Evolutionary conservation across 768 basidiomycete species (phyloP).

Genomic region (Pleurotus pulmonarius): DNA sequence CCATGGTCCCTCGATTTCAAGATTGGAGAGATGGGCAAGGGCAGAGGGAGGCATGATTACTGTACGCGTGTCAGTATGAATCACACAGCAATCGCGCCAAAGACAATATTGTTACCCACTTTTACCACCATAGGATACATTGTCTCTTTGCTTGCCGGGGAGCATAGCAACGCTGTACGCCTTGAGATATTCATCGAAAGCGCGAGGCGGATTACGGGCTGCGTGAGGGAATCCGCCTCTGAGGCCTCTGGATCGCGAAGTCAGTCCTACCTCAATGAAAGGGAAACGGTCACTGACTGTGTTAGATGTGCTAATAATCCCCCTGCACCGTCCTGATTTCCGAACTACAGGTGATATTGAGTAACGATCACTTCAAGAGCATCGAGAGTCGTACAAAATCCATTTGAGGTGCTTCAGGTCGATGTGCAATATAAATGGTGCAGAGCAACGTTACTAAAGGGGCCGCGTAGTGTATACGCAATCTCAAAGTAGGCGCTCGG

Average conservation of each 20-base stretch:
- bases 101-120: slow-evolving; percentile 43
- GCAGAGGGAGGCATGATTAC: slow-evolving; percentile 98
- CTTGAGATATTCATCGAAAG: slow-evolving; percentile 90
- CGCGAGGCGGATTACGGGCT: slow-evolving; percentile 56
- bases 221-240: slow-evolving; percentile 42
- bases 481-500: slow-evolving; percentile 1
- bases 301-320: slow-evolving; percentile 66
- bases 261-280: background rate
- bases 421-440: background rate
- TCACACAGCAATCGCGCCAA: slow-evolving; percentile 2
- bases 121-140: slow-evolving; percentile 96
- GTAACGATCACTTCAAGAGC: background rate
- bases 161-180: slow-evolving; percentile 97
- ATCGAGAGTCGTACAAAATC: slow-evolving; percentile 7
- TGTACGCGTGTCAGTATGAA: slow-evolving; percentile 26
- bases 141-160: slow-evolving; percentile 79
- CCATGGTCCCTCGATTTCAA: slow-evolving; percentile 92
- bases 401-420: background rate
- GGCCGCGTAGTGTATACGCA: background rate
- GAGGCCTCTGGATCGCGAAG: slow-evolving; percentile 40
- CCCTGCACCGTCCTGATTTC: slow-evolving; percentile 47
- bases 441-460: background rate
- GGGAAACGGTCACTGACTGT: slow-evolving; percentile 34
- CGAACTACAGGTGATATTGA: slow-evolving; percentile 26
- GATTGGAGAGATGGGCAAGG: slow-evolving; percentile 77